Evolutionary conservation across 371 early-diverging fungal genomes (phyloP).

Genomic region (Zopfochytrium polystomum): DNA sequence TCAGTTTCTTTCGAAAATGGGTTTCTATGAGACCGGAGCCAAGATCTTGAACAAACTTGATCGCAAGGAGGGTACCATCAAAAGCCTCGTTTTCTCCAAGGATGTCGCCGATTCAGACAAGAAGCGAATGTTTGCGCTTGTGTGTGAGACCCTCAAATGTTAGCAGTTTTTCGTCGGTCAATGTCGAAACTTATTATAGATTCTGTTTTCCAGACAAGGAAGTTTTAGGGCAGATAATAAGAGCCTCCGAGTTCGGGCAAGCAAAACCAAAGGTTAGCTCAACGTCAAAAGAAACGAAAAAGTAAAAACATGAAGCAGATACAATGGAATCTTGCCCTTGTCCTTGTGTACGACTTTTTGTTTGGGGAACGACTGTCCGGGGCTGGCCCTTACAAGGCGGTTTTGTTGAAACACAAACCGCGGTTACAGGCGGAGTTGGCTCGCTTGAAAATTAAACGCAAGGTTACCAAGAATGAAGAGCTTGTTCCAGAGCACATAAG

Average conservation of each 20-base stretch:
- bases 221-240: constrained; percentile 55
- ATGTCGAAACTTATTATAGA: constrained; percentile 3
- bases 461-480: constrained; percentile 63
- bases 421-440: constrained; percentile 72
- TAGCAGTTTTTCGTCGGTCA: constrained; percentile 18
- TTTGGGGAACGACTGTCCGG: constrained; percentile 73
- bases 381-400: constrained; percentile 61
- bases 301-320: too few species aligned
- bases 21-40: too few species aligned
- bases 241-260: constrained; percentile 46
- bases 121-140: constrained; percentile 86
- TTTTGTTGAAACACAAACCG: constrained; percentile 64
- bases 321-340: too few species aligned
- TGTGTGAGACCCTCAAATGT: constrained; percentile 91
- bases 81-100: too few species aligned
- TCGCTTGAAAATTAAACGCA: constrained; percentile 65
- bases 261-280: constrained; percentile 54
- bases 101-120: too few species aligned
- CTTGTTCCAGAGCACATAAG: constrained; percentile 58
- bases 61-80: too few species aligned
- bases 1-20: too few species aligned
- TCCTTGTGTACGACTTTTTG: constrained; percentile 80
- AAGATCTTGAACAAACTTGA: too few species aligned
- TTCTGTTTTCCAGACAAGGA: constrained; percentile 44
- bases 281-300: background rate